These are phyloP conservation scores for Pseudofabraea citricarpa DNA, from an alignment of 2,329 filamentous ascomycete species.

Conservation along the genomic window DNA sequence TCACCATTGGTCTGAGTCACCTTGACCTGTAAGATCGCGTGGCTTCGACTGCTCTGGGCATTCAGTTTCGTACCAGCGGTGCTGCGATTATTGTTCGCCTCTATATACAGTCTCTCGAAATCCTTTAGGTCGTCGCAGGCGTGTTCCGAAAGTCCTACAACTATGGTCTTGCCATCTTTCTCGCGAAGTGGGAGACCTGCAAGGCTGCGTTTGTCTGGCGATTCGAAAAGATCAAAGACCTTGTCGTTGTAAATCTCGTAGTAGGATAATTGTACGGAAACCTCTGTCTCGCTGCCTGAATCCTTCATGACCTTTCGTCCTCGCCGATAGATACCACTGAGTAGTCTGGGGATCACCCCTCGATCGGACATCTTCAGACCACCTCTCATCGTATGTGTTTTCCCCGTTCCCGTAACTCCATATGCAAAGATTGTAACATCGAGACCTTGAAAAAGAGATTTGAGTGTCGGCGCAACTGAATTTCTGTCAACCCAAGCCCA, in stretches of 20 bases:
- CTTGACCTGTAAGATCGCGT: conserved; percentile 88
- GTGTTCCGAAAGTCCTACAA: conserved; percentile 80
- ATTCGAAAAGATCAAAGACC: conserved; percentile 84
- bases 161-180: conserved; percentile 80
- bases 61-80: conserved; percentile 91
- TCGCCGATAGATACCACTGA: conserved; percentile 81
- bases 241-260: conserved; percentile 98
- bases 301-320: conserved; percentile 84
- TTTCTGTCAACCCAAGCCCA: background rate
- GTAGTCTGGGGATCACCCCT: conserved; percentile 79
- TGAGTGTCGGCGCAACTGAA: conserved; percentile 80
- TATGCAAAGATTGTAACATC: conserved; percentile 91
- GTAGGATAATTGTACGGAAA: conserved; percentile 77
- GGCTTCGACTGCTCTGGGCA: conserved; percentile 82
- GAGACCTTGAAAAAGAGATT: conserved; percentile 84
- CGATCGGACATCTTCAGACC: conserved; percentile 81
- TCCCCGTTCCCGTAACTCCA: conserved; percentile 87
- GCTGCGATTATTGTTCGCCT: conserved; percentile 85
- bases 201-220: conserved; percentile 72
- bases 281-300: conserved; percentile 61
- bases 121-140: conserved; percentile 81
- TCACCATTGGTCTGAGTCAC: conserved; percentile 71
- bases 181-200: conserved; percentile 79
- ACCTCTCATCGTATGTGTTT: conserved; percentile 94
- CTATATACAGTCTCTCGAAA: conserved; percentile 85